A percentile compares a stretch with the other conserved stretches of the same genome.
Conservation (phyloP, 2,329 filamentous ascomycete genomes). For the Mollisiaceae sp. region DNA sequence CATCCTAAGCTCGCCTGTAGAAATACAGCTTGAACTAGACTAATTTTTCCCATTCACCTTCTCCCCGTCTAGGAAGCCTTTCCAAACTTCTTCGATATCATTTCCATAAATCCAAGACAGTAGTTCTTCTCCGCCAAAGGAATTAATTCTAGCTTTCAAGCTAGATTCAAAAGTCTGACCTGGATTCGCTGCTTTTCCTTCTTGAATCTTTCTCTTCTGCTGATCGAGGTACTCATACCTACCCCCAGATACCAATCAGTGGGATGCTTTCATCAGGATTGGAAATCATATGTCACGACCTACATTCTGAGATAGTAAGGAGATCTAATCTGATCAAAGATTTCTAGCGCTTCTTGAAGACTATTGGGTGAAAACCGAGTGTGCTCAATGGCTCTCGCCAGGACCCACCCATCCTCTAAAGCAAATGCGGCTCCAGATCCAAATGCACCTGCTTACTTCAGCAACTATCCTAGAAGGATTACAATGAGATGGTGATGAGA, state of each 20-base stretch:
- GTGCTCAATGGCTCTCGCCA: slow-evolving; percentile 45
- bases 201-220: slow-evolving; percentile 28
- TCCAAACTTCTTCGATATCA: slow-evolving; percentile 47
- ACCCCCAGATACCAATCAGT: background rate
- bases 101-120: slow-evolving; percentile 50
- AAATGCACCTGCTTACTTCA: slow-evolving; percentile 43
- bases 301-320: slow-evolving; percentile 50
- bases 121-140: slow-evolving; percentile 42
- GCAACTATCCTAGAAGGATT: too few relatives aligned
- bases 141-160: slow-evolving; percentile 41
- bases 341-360: slow-evolving; percentile 40
- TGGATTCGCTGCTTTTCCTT: slow-evolving; percentile 30
- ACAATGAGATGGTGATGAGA: too few relatives aligned
- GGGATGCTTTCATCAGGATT: background rate
- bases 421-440: slow-evolving; percentile 53
- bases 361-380: slow-evolving; percentile 30
- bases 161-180: slow-evolving; percentile 40
- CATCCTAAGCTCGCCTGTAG: too few relatives aligned
- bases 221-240: slow-evolving; percentile 44
- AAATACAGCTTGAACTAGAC: too few relatives aligned
- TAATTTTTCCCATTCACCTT: too few relatives aligned
- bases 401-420: slow-evolving; percentile 52
- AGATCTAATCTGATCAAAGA: slow-evolving; percentile 48
- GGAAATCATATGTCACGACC: slow-evolving; percentile 16
- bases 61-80: background rate